Percentiles rank a stretch among this genome's conserved stretches.
These are phyloP conservation scores for Daedalea quercina DNA, from an alignment of 768 basidiomycete species.

Conservation along the genomic window DNA sequence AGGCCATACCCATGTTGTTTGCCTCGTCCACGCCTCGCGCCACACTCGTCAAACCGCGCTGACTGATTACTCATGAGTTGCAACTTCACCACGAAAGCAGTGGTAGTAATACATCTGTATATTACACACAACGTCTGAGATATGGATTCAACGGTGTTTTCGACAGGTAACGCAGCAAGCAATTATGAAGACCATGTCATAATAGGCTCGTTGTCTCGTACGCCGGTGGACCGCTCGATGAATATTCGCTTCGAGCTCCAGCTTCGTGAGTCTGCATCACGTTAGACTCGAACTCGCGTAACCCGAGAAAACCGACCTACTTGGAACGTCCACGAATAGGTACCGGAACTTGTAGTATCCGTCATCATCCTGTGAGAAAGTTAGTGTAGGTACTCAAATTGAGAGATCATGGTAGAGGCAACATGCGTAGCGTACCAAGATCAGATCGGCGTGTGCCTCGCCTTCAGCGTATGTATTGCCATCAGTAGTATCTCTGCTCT, in stretches of 20 bases:
- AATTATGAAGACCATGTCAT: slow-evolving; percentile 53
- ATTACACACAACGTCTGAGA: neutral
- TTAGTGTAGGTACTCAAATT: slow-evolving; percentile 1
- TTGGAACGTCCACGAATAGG: slow-evolving; percentile 72
- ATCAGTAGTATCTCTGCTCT: slow-evolving; percentile 23
- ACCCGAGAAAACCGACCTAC: slow-evolving; percentile 37
- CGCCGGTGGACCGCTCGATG: slow-evolving; percentile 58
- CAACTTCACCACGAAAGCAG: neutral
- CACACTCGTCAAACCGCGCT: too few species aligned
- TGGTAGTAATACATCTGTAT: slow-evolving; percentile 3
- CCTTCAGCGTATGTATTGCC: slow-evolving; percentile 59
- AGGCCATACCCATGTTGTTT: neutral
- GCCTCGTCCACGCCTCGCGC: too few species aligned
- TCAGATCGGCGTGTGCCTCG: slow-evolving; percentile 74
- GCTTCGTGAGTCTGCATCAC: slow-evolving; percentile 48
- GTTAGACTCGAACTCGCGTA: slow-evolving; percentile 18
- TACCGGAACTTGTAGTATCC: slow-evolving; percentile 77
- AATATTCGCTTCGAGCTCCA: slow-evolving; percentile 61
- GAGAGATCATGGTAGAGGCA: neutral
- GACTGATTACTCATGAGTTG: too few species aligned
- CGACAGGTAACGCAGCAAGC: neutral
- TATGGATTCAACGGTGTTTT: neutral
- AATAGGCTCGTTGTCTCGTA: slow-evolving; percentile 65
- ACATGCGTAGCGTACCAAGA: slow-evolving; percentile 45
- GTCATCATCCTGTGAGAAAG: slow-evolving; percentile 50